These are phyloP conservation scores for Fusarium heterosporum DNA, from an alignment of 2,329 filamentous ascomycete genomes.

Conservation along the genomic window DNA sequence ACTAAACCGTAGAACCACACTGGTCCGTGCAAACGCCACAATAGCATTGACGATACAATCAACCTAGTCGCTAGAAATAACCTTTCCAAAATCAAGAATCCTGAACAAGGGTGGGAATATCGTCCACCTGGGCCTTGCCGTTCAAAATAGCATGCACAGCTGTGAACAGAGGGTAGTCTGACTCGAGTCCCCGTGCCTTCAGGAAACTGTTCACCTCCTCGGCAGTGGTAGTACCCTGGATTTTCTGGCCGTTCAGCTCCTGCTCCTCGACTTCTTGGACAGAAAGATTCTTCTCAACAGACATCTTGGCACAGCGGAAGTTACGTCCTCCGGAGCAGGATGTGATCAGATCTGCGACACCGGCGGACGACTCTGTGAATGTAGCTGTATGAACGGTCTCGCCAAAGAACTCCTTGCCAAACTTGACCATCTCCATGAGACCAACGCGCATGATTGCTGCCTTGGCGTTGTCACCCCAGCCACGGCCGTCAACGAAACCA, in stretches of 20 bases:
- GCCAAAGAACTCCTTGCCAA: constrained; percentile 92
- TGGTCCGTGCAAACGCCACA: constrained; percentile 43
- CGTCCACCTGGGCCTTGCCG: constrained; percentile 79
- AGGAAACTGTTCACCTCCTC: constrained; percentile 92
- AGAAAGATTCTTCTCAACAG: constrained; percentile 79
- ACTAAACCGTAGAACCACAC: constrained; percentile 23
- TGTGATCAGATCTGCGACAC: constrained; percentile 95
- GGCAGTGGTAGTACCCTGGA: constrained; percentile 94
- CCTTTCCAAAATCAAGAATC: constrained; percentile 41
- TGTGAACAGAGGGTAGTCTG: constrained; percentile 92
- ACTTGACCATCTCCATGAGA: constrained; percentile 95
- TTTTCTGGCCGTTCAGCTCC: constrained; percentile 95
- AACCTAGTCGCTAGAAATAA: constrained; percentile 3
- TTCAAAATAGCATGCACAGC: constrained; percentile 85
- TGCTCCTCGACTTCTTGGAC: constrained; percentile 89
- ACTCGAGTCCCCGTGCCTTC: constrained; percentile 79
- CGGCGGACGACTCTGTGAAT: constrained; percentile 96
- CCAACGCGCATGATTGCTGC: constrained; percentile 98
- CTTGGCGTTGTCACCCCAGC: constrained; percentile 99
- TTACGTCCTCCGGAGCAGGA: constrained; percentile 93
- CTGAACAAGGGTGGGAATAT: constrained; percentile 78
- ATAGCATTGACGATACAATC: constrained; percentile 23
- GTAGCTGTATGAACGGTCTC: constrained; percentile 83
- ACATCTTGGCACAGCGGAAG: constrained; percentile 91
- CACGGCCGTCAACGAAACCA: constrained; percentile 93